A percentile compares a stretch with the other conserved stretches of the same genome.
phyloP scores from a whole-genome alignment of 2,329 filamentous ascomycete genomes.

The Pseudogymnoascus sp. region DNA sequence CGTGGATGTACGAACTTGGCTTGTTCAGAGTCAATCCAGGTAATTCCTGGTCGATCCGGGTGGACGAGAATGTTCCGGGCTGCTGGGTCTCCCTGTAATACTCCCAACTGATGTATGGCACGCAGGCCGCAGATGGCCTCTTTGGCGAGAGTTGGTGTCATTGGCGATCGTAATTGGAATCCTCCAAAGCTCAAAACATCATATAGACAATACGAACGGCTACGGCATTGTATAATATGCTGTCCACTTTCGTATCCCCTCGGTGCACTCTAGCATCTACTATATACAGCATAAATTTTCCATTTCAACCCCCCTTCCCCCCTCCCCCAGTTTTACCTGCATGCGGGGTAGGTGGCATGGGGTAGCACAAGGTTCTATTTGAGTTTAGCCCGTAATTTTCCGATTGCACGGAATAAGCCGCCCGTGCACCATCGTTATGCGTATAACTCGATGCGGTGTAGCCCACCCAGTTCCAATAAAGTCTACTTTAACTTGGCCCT shows the following conservation, averaged over 20 bases:
- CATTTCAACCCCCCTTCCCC: no score
- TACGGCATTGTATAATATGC: not conserved
- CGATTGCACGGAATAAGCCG: no score
- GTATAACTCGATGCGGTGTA: no score
- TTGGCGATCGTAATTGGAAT: not conserved
- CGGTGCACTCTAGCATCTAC: no score
- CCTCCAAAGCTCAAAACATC: not conserved
- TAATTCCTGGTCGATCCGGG: not conserved
- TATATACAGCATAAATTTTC: no score
- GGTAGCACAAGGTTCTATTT: no score
- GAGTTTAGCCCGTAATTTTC: no score
- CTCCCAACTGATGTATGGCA: not conserved
- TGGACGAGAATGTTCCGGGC: not conserved
- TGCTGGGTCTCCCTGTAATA: not conserved
- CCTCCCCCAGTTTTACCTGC: no score
- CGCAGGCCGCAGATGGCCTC: not conserved
- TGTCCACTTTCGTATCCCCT: slow-evolving; percentile 18
- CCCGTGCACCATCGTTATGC: no score
- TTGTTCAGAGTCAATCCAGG: not conserved
- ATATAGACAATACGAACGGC: not conserved
- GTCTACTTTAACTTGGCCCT: no score
- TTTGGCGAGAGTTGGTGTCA: not conserved
- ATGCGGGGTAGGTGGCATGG: no score
- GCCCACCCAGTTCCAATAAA: no score
- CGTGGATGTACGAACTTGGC: not conserved